These are phyloP conservation scores for Apiospora malaysiana DNA, from an alignment of 2,329 filamentous ascomycete species.

Conservation along the genomic window DNA sequence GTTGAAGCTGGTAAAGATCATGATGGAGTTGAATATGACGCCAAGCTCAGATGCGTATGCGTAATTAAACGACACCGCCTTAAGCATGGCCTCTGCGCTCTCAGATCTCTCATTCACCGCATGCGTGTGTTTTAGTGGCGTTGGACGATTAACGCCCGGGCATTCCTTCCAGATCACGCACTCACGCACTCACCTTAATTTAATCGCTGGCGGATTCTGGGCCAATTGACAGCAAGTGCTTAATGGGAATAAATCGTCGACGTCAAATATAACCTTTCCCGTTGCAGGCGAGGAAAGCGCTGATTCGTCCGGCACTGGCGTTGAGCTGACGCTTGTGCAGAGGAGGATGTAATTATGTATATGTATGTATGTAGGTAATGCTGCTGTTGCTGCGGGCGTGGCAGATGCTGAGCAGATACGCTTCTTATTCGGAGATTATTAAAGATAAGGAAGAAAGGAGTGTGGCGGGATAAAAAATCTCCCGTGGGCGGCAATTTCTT, in stretches of 20 bases:
- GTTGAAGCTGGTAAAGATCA: background rate
- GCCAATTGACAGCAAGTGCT: constrained; percentile 2
- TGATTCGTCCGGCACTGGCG: background rate
- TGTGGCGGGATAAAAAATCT: constrained; percentile 21
- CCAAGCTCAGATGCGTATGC: background rate
- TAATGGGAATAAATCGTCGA: background rate
- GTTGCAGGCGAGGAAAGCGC: background rate
- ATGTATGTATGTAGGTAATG: constrained; percentile 4
- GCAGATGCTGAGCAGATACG: constrained; percentile 13
- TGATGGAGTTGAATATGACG: background rate
- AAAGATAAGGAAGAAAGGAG: constrained; percentile 19
- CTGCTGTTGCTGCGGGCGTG: constrained; percentile 9
- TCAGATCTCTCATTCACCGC: background rate
- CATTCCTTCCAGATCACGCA: background rate
- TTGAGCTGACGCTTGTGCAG: background rate
- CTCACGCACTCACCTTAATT: constrained; percentile 4
- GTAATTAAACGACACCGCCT: constrained; percentile 12
- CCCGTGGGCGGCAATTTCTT: constrained; percentile 18
- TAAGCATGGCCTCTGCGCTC: background rate
- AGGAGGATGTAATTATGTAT: background rate
- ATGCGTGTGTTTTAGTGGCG: constrained; percentile 8
- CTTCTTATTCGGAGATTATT: constrained; percentile 16
- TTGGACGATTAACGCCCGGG: constrained; percentile 3
- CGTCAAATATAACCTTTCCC: background rate
- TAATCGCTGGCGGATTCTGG: background rate